Evolutionary conservation across 345 rosid genomes (phyloP), one percentile per base, ranked within the genome.

Genomic region (Populus pruinosa): DNA sequence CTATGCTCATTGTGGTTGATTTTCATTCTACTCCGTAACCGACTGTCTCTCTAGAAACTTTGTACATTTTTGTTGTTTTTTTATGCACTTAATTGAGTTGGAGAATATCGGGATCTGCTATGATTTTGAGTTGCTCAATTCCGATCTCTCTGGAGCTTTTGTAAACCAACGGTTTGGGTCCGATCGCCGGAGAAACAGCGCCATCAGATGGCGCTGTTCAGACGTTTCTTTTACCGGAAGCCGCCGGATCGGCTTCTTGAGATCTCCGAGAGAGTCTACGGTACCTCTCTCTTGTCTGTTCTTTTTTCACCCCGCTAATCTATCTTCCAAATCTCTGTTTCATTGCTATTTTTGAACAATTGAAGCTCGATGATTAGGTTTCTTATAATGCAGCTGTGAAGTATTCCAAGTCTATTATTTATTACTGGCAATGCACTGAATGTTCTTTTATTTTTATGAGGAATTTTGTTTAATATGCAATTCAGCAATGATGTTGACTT

Each of bases 181-280:
- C 88, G 80, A 82, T 91, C 87, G 85, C 85, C 76, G 92, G 84
- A 86, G 92, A 85, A 92, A 93, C 97, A 93, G 99, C 97, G 99
- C 98, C 98, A 87, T 83, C 85, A 0, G 78, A 95, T 96, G 99
- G 99, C 98, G 96, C 99, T 93, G 99, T 96, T 96, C 93, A 93
- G 97, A 85, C 96, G 99, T 49, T 92, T 96, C 88, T 96, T 93
- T 80, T 92, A 93, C 79, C 90, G 97, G 89, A 96, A 96, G 89
- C 99, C 99, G 83, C 99, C 99, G 78, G 99, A 96, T 89, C 96
- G 94, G 88, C 97, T 96, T 85, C 97, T 96, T 66, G 99, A 96
- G 92, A 96, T 96, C 90, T 93, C 99, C 43, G 98, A 96, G 85
- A 89, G 99, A 70, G 94, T 96, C 80, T 93, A 96, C 75, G 99